A percentile compares a stretch with the other conserved stretches of the same genome.
These are phyloP conservation scores for Digitaria exilis DNA, from an alignment of 202 grass and related monocot genomes.

Conservation along the genomic window DNA sequence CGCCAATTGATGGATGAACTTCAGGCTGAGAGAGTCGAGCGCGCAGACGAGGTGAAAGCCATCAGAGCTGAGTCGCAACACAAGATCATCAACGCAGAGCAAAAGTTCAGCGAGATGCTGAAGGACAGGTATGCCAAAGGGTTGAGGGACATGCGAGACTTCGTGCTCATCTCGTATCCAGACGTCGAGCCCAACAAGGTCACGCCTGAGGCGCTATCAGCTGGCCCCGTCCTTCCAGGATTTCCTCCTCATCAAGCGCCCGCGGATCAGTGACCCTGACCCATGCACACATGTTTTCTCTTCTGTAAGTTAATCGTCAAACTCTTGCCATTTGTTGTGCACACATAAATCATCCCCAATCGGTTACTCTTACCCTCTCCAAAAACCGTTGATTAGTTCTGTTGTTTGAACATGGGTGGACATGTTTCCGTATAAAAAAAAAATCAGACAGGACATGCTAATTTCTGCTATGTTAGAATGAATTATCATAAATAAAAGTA, in stretches of 20 bases:
- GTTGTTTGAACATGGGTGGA: too few relatives aligned
- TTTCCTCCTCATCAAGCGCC: neutral
- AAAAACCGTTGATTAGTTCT: neutral
- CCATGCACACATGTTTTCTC: neutral
- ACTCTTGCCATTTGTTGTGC: neutral
- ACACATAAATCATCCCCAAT: neutral
- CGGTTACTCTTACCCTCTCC: too few relatives aligned
- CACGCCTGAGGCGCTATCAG: neutral
- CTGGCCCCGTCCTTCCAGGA: neutral
- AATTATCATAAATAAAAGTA: too few relatives aligned
- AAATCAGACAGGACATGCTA: too few relatives aligned
- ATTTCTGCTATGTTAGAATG: too few relatives aligned
- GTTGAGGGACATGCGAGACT: neutral
- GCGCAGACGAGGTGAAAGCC: neutral
- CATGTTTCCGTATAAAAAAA: too few relatives aligned
- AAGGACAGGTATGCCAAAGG: neutral
- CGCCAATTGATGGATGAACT: neutral
- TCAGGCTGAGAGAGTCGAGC: neutral
- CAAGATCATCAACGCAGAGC: neutral
- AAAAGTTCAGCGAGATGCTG: neutral
- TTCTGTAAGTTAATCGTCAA: neutral
- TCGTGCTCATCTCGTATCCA: neutral
- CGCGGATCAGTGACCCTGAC: neutral
- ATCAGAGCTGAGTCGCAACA: neutral
- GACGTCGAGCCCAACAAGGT: neutral